Evolutionary conservation across 2,329 filamentous ascomycete species (phyloP), one percentile per base, ranked within the genome.

Genomic region (Fusarium sarcochroum): DNA sequence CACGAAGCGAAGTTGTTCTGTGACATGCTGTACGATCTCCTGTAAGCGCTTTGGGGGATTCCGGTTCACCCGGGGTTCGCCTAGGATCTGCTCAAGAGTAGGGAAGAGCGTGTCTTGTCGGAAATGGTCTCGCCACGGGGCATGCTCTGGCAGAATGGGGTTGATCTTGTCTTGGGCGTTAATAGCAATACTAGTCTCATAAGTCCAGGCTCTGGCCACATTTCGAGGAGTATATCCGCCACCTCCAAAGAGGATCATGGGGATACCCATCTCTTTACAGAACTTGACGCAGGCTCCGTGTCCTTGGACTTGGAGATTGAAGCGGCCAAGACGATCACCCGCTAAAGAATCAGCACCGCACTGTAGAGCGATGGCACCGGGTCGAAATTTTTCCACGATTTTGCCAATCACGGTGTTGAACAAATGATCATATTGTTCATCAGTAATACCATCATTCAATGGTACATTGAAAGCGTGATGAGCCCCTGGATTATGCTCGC

Each of bases 211-310:
- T 54, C 96, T 91, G 41, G 96, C 96, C 8, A 99, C 96, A 75
- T 99, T 99, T 69, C 95, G 89, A 7, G 96, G 94, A 15, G 96
- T 99, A 80, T 99, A 99, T 27, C 96, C 96, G 58, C 96, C 96
- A 38, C 96, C 96, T 44, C 96, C 96, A 60, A 98, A 93, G 55
- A 99, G 88, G 49, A 99, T 89, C 65, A 98, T 86, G 4, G 96
- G 96, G 2, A 97, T 83, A 8, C 87, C 85, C 67, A 94, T 89
- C 46, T 85, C 88, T 80, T 98, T 98, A 79, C 94, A 93, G 74
- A 91, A 98, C 49, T 91, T 89, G 60, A 98, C 93, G 78, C 96
- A 99, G 68, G 91, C 91, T 53, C 94, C 95, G 80, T 99, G 96
- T 15, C 94, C 95, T 77, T 93, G 91, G 63, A 99, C 96, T 78